Evolutionary conservation across 257 asterid genomes (phyloP).

Genomic region (Solanum pennellii): DNA sequence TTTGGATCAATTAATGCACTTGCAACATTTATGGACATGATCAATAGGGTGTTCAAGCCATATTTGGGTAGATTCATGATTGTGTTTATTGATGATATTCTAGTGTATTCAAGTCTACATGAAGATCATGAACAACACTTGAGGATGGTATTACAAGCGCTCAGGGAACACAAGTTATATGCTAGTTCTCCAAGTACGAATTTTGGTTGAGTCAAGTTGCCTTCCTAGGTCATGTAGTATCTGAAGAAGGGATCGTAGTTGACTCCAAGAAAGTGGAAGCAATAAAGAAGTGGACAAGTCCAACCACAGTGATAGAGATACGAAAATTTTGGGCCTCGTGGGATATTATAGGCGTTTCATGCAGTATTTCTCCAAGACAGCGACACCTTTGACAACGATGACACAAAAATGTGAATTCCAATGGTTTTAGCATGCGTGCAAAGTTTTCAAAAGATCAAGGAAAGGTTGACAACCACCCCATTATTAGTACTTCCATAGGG

Average conservation of each 20-base stretch:
- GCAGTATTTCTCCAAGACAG: not conserved
- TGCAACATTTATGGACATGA: not conserved
- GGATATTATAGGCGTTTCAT: not conserved
- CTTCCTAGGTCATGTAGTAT: not conserved
- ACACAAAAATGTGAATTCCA: not conserved
- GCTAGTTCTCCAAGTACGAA: not conserved
- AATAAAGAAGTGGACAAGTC: not conserved
- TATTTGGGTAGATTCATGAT: too few relatives aligned
- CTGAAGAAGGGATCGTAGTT: not conserved
- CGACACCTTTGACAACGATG: not conserved
- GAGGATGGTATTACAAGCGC: not conserved
- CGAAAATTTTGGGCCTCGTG: not conserved
- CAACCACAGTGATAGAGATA: not conserved
- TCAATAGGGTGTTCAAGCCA: too few relatives aligned
- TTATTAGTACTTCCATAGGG: not conserved
- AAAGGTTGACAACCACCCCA: not conserved
- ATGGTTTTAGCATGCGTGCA: not conserved
- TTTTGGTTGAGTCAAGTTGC: not conserved
- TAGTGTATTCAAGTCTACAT: not conserved
- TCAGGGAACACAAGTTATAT: too few relatives aligned
- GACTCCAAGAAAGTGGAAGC: not conserved
- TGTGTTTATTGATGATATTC: not conserved
- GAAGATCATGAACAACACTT: not conserved
- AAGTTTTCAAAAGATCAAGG: too few relatives aligned
- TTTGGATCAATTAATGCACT: not conserved